These are phyloP conservation scores for Trametes cinnabarina DNA, from an alignment of 768 basidiomycete genomes.

Conservation along the genomic window DNA sequence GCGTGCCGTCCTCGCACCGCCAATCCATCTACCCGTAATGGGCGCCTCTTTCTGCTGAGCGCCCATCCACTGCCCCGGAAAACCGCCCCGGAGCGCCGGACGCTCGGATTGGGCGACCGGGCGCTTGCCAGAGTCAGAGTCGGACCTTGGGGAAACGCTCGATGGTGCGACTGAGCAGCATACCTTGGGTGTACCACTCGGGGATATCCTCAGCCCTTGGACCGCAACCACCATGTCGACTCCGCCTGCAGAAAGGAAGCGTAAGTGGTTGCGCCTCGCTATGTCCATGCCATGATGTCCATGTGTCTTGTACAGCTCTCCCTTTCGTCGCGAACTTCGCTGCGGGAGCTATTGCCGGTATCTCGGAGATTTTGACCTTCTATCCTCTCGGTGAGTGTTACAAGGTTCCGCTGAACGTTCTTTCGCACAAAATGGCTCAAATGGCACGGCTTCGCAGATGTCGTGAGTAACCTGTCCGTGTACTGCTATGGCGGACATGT, in stretches of 20 bases:
- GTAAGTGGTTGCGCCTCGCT: background rate
- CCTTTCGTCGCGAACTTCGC: constrained; percentile 89
- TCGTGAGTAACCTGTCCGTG: constrained; percentile 52
- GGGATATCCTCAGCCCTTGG: background rate
- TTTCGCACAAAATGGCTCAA: background rate
- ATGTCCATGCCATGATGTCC: background rate
- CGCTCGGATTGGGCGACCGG: background rate
- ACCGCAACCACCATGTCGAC: constrained; percentile 3
- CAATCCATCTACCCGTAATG: background rate
- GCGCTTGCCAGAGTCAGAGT: constrained; percentile 1
- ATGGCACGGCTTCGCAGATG: constrained; percentile 52
- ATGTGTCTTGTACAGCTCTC: constrained; percentile 49
- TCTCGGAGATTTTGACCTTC: constrained; percentile 79
- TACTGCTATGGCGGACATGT: background rate
- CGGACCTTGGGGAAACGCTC: background rate
- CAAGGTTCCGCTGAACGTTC: too few relatives aligned
- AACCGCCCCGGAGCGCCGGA: background rate
- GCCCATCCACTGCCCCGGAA: too few relatives aligned
- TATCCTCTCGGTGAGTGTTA: constrained; percentile 82
- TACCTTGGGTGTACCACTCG: background rate
- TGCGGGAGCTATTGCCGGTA: constrained; percentile 94
- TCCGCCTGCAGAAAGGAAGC: constrained; percentile 12
- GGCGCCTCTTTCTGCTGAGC: too few relatives aligned
- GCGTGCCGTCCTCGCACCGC: background rate
- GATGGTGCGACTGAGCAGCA: background rate